Evolutionary conservation across 2,329 filamentous ascomycete genomes (phyloP).

Genomic region (Didymella glomerata): DNA sequence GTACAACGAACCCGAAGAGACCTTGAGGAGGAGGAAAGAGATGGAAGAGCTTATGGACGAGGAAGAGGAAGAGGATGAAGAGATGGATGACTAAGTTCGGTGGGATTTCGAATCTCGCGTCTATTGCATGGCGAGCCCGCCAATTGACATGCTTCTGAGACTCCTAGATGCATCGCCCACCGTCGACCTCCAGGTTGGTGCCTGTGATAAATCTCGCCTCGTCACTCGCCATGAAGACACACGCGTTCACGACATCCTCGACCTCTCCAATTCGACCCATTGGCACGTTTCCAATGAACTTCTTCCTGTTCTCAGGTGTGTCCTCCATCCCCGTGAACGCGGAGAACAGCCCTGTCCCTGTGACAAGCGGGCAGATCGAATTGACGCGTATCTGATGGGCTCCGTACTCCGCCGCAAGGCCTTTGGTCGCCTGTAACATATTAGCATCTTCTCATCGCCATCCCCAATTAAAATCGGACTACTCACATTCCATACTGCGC

Average conservation of each 20-base stretch:
- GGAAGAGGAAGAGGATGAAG: constrained; percentile 26
- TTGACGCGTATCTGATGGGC: constrained; percentile 77
- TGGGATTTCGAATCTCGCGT: background rate
- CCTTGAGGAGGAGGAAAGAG: constrained; percentile 26
- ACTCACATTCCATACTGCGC: constrained; percentile 67
- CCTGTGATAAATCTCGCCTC: constrained; percentile 69
- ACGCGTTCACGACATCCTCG: constrained; percentile 67
- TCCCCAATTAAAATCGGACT: no score
- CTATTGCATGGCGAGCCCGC: background rate
- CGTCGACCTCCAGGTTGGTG: constrained; percentile 54
- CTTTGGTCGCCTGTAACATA: constrained; percentile 61
- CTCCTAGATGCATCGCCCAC: constrained; percentile 48
- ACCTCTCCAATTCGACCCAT: constrained; percentile 67
- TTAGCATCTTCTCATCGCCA: background rate
- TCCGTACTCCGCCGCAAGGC: constrained; percentile 77
- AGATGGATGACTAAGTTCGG: constrained; percentile 4
- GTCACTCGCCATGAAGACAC: constrained; percentile 65
- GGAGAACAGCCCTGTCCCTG: constrained; percentile 69
- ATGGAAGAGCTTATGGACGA: constrained; percentile 31
- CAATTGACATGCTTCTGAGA: background rate
- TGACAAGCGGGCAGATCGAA: constrained; percentile 73
- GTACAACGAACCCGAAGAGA: constrained; percentile 15
- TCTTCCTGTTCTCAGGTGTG: constrained; percentile 63
- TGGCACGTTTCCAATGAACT: constrained; percentile 65
- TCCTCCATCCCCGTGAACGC: constrained; percentile 68